Percentiles rank a stretch among this genome's conserved stretches.
Evolutionary conservation across 192 early-diverging fungal genomes (phyloP).

Genomic region (Mortierella alpina): DNA sequence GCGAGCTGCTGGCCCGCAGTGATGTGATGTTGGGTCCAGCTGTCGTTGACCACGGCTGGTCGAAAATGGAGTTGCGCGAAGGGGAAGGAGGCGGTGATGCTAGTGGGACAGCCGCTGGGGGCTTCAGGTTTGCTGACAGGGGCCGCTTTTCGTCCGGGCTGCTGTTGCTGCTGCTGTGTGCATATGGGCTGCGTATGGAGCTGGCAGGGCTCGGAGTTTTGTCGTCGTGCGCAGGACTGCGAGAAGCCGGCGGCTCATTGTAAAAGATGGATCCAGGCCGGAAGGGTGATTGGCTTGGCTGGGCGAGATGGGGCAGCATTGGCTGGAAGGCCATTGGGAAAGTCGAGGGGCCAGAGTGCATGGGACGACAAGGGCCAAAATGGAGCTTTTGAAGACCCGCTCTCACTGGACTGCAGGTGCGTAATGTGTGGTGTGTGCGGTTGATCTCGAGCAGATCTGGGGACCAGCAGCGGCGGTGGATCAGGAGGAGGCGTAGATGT

Average conservation of each 20-base stretch:
- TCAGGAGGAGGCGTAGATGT: too few relatives aligned
- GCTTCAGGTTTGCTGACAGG: slow-evolving; percentile 4
- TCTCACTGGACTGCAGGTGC: too few relatives aligned
- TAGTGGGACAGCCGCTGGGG: slow-evolving; percentile 6
- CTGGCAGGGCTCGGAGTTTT: neutral
- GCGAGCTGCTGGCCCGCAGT: slow-evolving; percentile 19
- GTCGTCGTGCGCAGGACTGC: neutral
- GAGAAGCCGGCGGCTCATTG: neutral
- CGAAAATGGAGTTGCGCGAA: slow-evolving; percentile 48
- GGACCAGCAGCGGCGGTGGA: neutral
- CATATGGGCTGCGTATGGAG: neutral
- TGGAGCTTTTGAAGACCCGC: neutral
- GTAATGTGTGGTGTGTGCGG: too few relatives aligned
- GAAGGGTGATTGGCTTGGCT: slow-evolving; percentile 4
- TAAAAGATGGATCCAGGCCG: slow-evolving; percentile 43
- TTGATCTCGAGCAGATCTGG: neutral
- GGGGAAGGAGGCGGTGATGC: slow-evolving; percentile 47
- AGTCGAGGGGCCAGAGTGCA: neutral
- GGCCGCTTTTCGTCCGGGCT: neutral
- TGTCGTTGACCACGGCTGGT: slow-evolving; percentile 34
- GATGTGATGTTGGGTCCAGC: slow-evolving; percentile 38
- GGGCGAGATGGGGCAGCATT: neutral
- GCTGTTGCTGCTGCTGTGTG: slow-evolving; percentile 6
- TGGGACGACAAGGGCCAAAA: neutral
- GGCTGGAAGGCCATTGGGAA: neutral